Conservation (phyloP, 2,329 filamentous ascomycete genomes). For the Mariannaea sp. region DNA sequence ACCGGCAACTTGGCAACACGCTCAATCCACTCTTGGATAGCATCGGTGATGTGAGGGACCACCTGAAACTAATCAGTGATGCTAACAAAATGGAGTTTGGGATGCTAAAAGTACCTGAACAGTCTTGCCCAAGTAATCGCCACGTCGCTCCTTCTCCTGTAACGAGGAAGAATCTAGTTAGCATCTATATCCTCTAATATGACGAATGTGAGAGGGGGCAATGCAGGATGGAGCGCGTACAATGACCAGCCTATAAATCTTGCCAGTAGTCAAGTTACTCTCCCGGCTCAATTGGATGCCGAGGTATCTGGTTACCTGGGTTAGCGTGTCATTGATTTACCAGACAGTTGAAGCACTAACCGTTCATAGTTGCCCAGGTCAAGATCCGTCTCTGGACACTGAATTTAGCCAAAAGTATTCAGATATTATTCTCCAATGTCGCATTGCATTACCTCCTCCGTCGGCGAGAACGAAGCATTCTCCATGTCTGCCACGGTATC, state of each 20-base stretch:
- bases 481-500: constrained; percentile 64
- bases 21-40: constrained; percentile 91
- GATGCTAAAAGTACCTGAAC: constrained; percentile 12
- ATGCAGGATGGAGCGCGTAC: constrained; percentile 48
- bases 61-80: constrained; percentile 8
- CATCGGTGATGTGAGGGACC: constrained; percentile 89
- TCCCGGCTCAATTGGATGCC: constrained; percentile 80
- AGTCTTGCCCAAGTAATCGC: constrained; percentile 79
- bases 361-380: constrained; percentile 64
- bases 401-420: not conserved
- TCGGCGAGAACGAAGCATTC: constrained; percentile 89
- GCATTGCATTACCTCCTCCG: constrained; percentile 41
- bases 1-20: constrained; percentile 84
- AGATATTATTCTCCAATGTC: not conserved
- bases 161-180: constrained; percentile 2
- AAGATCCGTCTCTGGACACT: constrained; percentile 48
- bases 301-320: constrained; percentile 61
- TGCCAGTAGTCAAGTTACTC: constrained; percentile 97
- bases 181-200: not conserved
- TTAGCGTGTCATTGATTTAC: not conserved
- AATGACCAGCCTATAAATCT: constrained; percentile 91
- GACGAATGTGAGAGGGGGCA: not conserved
- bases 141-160: constrained; percentile 62
- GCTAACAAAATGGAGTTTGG: not conserved
- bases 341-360: constrained; percentile 23